These are phyloP conservation scores for Apostasia shenzhenica DNA, from an alignment of 106 monocot species.

Conservation along the genomic window DNA sequence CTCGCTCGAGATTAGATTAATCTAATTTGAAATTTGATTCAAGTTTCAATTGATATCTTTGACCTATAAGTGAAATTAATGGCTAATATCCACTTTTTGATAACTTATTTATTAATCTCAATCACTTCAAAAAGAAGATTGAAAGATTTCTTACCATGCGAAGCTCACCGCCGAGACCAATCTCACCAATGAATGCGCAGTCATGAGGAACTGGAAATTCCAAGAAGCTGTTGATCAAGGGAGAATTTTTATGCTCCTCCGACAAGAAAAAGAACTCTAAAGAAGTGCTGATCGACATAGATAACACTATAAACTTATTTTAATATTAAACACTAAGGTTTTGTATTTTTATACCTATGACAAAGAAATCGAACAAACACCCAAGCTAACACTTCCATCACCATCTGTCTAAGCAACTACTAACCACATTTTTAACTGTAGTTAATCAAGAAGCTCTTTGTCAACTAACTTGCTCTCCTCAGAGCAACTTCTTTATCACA, in stretches of 20 bases:
- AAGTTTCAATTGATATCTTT: no score
- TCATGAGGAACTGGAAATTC: slow-evolving; percentile 82
- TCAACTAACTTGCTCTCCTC: no score
- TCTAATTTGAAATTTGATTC: no score
- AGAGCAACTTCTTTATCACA: no score
- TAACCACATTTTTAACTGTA: no score
- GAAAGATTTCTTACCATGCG: slow-evolving; percentile 39
- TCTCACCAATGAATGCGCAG: slow-evolving; percentile 88
- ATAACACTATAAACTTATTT: not conserved
- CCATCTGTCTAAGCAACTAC: no score
- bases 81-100: no score
- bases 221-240: slow-evolving; percentile 55
- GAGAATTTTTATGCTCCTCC: not conserved
- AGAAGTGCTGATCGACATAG: not conserved
- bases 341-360: not conserved
- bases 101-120: not conserved
- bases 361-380: not conserved
- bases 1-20: not conserved
- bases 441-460: no score
- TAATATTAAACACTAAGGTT: not conserved
- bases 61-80: no score
- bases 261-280: not conserved
- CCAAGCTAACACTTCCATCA: not conserved
- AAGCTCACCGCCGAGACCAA: slow-evolving; percentile 93
- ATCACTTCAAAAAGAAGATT: not conserved